Evolutionary conservation across 148 eudicot species (phyloP).

Genomic region (Polygonum aviculare): DNA sequence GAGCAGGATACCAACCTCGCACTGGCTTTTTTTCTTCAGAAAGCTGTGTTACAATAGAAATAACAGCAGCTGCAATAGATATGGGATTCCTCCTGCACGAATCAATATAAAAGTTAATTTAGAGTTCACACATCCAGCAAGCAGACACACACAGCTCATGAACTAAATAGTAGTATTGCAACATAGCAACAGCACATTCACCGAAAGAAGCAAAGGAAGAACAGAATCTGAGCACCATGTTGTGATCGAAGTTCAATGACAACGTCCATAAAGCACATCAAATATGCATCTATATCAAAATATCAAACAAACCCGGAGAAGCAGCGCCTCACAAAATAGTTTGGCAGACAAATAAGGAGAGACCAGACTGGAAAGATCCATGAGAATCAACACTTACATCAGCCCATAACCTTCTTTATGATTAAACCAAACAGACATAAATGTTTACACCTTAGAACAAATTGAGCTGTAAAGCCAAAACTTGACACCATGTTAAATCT

Average conservation of each 20-base stretch:
- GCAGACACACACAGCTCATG: not conserved
- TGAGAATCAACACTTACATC: not conserved
- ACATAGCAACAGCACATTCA: not conserved
- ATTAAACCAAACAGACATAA: not conserved
- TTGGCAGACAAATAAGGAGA: not conserved
- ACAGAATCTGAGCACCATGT: not conserved
- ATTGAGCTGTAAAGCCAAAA: not conserved
- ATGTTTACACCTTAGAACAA: not conserved
- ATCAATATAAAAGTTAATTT: not conserved
- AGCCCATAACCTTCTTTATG: not conserved
- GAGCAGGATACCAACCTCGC: conserved; percentile 12
- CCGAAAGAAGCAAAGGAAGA: not conserved
- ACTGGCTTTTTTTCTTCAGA: conserved; percentile 13
- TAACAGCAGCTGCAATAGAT: conserved; percentile 23
- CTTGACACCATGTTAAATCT: not conserved
- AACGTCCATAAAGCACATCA: not conserved
- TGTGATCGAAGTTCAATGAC: not conserved
- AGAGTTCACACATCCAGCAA: not conserved
- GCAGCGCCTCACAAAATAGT: not conserved
- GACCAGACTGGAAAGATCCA: not conserved
- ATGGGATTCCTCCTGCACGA: conserved; percentile 22
- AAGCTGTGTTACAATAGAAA: conserved; percentile 20
- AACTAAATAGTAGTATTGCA: not conserved
- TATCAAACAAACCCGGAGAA: not conserved
- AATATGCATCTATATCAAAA: not conserved